A percentile compares a stretch with the other conserved stretches of the same genome.
These are phyloP conservation scores for Casuarina cunninghamiana DNA, from an alignment of 306 rosid genomes.

Conservation along the genomic window DNA sequence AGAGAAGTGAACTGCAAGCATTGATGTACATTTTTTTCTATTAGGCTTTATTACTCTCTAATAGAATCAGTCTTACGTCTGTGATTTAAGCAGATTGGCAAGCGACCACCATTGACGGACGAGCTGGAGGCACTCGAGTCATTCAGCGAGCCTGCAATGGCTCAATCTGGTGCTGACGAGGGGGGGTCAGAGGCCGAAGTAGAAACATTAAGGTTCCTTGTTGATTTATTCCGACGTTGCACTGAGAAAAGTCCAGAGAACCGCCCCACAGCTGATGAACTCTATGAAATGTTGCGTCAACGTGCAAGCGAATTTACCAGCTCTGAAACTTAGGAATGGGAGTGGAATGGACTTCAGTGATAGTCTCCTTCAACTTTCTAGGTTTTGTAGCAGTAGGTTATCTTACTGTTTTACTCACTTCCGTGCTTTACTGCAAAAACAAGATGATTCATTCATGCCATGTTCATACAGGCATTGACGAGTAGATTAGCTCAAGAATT, in stretches of 20 bases:
- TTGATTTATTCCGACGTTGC: conserved; percentile 71
- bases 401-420: conserved; percentile 20
- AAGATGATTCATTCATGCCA: too few relatives aligned
- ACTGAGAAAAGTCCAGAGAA: conserved; percentile 60
- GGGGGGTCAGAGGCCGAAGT: conserved; percentile 43
- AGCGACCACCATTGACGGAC: conserved; percentile 64
- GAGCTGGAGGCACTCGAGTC: conserved; percentile 59
- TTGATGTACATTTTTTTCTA: neutral
- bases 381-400: conserved; percentile 32
- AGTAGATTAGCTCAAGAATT: conserved; percentile 18
- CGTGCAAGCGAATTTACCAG: conserved; percentile 32
- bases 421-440: neutral
- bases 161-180: conserved; percentile 53
- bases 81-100: conserved; percentile 48
- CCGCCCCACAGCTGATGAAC: conserved; percentile 74
- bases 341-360: conserved; percentile 30
- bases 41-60: neutral
- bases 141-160: conserved; percentile 49
- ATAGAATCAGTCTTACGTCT: conserved; percentile 15
- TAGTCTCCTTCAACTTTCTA: conserved; percentile 17
- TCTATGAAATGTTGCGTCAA: conserved; percentile 52
- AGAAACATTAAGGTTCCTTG: conserved; percentile 50
- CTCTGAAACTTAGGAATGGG: conserved; percentile 37
- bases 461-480: too few relatives aligned
- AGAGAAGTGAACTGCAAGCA: neutral